A percentile compares a stretch with the other conserved stretches of the same genome.
Conservation (phyloP, 441 rosid species). For the Mallotus repandus region DNA sequence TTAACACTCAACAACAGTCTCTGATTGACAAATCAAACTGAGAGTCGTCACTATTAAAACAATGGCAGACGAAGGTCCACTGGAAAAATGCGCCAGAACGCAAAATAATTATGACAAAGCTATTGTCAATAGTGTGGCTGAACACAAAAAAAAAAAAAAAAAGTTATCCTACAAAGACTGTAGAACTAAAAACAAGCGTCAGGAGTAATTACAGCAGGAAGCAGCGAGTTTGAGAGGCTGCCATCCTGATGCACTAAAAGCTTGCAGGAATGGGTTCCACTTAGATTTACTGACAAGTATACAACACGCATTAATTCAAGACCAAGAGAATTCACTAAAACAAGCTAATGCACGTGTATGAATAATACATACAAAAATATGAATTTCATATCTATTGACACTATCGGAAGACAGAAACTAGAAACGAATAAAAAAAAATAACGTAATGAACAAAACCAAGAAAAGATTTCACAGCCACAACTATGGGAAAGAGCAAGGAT, state of each 20-base stretch:
- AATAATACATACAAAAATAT: conserved; percentile 34
- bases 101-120: background rate
- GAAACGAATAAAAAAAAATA: conserved; percentile 25
- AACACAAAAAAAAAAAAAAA: background rate
- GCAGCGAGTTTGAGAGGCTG: conserved; percentile 1
- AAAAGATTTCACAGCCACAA: background rate
- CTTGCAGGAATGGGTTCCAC: background rate
- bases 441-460: conserved; percentile 19
- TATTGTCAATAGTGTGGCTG: background rate
- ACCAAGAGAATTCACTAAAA: conserved; percentile 34
- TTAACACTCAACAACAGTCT: background rate
- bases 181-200: background rate
- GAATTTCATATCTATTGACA: conserved; percentile 30
- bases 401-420: conserved; percentile 24
- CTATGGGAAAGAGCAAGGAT: conserved; percentile 25
- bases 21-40: background rate
- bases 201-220: background rate
- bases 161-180: background rate
- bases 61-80: background rate
- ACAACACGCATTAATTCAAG: conserved; percentile 6
- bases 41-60: background rate
- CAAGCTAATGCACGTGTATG: conserved; percentile 24
- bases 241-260: background rate
- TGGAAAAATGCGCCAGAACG: background rate
- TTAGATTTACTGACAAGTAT: background rate